phyloP scores from a whole-genome alignment of 192 early-diverging fungal species.

The Coemansia sp. region DNA sequence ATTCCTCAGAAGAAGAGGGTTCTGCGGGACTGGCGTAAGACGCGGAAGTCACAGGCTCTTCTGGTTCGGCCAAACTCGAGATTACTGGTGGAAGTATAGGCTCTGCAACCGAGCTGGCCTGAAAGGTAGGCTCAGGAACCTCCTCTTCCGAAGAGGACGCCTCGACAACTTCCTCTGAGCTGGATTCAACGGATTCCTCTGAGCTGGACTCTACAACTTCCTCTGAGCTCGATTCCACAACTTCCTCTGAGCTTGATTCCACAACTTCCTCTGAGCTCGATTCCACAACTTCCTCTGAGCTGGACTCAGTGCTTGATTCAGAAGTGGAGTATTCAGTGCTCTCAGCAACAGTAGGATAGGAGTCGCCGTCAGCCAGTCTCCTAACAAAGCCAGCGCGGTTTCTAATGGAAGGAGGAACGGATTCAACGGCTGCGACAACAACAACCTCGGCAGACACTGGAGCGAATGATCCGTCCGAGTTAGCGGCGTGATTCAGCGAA shows the following conservation, averaged over 20 bases:
- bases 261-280: background rate
- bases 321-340: background rate
- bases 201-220: background rate
- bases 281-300: background rate
- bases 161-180: background rate
- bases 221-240: too few relatives aligned
- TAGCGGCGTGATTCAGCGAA: background rate
- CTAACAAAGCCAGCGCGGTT: background rate
- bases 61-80: too few relatives aligned
- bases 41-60: background rate
- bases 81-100: background rate
- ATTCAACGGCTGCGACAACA: background rate
- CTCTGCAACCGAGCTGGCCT: background rate
- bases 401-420: background rate
- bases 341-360: too few relatives aligned
- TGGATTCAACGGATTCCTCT: background rate
- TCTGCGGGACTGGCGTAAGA: background rate
- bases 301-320: background rate
- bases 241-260: background rate
- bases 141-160: background rate
- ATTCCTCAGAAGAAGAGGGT: background rate
- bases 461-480: background rate
- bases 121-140: too few relatives aligned
- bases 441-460: background rate
- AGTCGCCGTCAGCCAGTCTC: too few relatives aligned